Evolutionary conservation across 2,329 filamentous ascomycete species (phyloP), one percentile per base, ranked within the genome.

Genomic region (Aspergillus pseudotamarii): DNA sequence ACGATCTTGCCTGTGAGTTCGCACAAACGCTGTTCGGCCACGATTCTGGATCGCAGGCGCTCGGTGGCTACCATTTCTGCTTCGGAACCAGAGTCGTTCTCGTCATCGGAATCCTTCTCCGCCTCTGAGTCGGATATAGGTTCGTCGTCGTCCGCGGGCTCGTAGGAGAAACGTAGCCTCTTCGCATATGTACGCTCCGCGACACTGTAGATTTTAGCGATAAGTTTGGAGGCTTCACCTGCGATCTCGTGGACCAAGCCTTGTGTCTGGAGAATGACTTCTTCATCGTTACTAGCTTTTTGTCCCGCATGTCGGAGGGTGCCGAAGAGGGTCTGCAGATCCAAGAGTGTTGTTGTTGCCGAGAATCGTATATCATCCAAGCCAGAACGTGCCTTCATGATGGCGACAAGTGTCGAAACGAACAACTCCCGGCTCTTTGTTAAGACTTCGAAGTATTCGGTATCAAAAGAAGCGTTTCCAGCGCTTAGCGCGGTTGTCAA

Each of bases 1-100:
- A 97, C 91, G 50, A 96, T 87, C 75, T 95, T 96, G 66, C 89
- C 90, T 0, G 94, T 89, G 30, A 97, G 83, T 71, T 94, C 91
- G 77, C 94, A 98, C 0, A 98, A 85, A 23, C 89, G 87, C 74
- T 94, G 91, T 78, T 98, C 95, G 0, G 93, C 89, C 63, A 94
- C 84, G 38, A 97, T 84, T 61, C 89, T 87, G 45, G 86, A 85
- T 55, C 89, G 85, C 68, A 87, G 82, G 62, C 87, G 85, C 72
- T 91, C 76, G n/a, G 72, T 73, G n/a, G 61, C 67, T 6, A 74
- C 71, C 2, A 78, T 83, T 51, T 79, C 75, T 8, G 75, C 72
- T 28, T 74, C 76, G 16, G 66, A 65, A 32, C 71, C 70, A 36
- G 66, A 61, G 9, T 72, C 75, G 21, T 76, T 71, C 10, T 79